Conservation (phyloP, 2,329 filamentous ascomycete species). For the Cadophora malorum region DNA sequence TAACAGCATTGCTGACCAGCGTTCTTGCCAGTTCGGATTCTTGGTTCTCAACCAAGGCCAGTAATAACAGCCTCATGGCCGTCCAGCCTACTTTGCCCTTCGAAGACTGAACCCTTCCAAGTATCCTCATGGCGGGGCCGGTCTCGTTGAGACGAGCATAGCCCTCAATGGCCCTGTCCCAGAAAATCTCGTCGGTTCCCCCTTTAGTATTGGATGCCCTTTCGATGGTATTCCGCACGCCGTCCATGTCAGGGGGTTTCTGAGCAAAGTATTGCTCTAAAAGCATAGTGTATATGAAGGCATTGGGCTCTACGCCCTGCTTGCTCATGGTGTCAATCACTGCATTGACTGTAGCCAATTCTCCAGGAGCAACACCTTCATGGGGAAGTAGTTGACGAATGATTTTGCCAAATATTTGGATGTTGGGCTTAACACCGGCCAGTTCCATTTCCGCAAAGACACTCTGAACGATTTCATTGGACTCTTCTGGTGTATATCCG, state of each 20-base stretch:
- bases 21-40: slow-evolving; percentile 43
- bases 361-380: slow-evolving; percentile 35
- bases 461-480: slow-evolving; percentile 56
- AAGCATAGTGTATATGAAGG: slow-evolving; percentile 78
- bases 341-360: slow-evolving; percentile 57
- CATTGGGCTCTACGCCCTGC: slow-evolving; percentile 58
- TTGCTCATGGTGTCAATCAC: slow-evolving; percentile 68
- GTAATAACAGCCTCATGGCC: slow-evolving; percentile 40
- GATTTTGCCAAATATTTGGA: slow-evolving; percentile 71
- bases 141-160: slow-evolving; percentile 63
- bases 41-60: slow-evolving; percentile 41
- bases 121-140: slow-evolving; percentile 55
- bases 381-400: slow-evolving; percentile 65
- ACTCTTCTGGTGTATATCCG: slow-evolving; percentile 53
- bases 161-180: slow-evolving; percentile 73
- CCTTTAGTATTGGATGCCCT: slow-evolving; percentile 47
- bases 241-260: slow-evolving; percentile 62
- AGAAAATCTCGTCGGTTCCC: slow-evolving; percentile 63
- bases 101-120: slow-evolving; percentile 50
- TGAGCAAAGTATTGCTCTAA: slow-evolving; percentile 69
- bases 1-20: slow-evolving; percentile 41
- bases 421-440: slow-evolving; percentile 64
- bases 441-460: slow-evolving; percentile 64
- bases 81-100: slow-evolving; percentile 39
- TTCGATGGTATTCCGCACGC: slow-evolving; percentile 66